Evolutionary conservation across 2,329 filamentous ascomycete genomes (phyloP).

Genomic region (Talaromyces sp.): DNA sequence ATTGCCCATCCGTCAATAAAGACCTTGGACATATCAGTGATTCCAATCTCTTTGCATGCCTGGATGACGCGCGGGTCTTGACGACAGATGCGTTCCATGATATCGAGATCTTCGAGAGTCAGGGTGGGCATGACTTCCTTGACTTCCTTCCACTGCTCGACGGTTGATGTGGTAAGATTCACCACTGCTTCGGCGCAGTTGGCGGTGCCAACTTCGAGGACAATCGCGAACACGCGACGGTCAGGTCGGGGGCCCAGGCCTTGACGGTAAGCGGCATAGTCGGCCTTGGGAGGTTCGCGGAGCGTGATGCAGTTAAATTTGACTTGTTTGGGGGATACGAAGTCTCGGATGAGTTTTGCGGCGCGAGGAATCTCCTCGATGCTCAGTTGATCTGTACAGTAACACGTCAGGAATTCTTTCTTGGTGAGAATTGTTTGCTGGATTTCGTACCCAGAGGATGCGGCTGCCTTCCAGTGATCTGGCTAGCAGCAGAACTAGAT

Average conservation of each 20-base stretch:
- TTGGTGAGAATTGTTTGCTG: not conserved
- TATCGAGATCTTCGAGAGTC: conserved; percentile 35
- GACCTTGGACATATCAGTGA: conserved; percentile 81
- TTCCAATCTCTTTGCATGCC: conserved; percentile 34
- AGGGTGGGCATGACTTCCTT: conserved; percentile 47
- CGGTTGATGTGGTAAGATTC: conserved; percentile 26
- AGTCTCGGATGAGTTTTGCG: conserved; percentile 28
- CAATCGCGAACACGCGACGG: conserved; percentile 45
- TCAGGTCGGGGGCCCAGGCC: conserved; percentile 30
- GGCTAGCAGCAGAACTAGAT: conserved; percentile 16
- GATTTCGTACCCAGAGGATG: conserved; percentile 20
- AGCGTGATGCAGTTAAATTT: conserved; percentile 50
- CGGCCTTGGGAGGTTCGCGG: conserved; percentile 47
- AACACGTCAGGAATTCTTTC: not conserved
- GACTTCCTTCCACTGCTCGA: conserved; percentile 35
- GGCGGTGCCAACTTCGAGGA: conserved; percentile 39
- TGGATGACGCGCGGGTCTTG: conserved; percentile 31
- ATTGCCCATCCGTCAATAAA: conserved; percentile 71
- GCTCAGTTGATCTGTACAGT: conserved; percentile 25
- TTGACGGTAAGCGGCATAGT: conserved; percentile 31
- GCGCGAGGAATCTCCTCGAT: conserved; percentile 29
- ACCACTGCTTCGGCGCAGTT: conserved; percentile 29
- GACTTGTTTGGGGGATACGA: conserved; percentile 28
- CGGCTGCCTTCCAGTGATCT: conserved; percentile 12
- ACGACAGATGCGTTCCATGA: conserved; percentile 34